phyloP scores from a whole-genome alignment of 179 eudicot genomes.

The Heliamphora pulchella region DNA sequence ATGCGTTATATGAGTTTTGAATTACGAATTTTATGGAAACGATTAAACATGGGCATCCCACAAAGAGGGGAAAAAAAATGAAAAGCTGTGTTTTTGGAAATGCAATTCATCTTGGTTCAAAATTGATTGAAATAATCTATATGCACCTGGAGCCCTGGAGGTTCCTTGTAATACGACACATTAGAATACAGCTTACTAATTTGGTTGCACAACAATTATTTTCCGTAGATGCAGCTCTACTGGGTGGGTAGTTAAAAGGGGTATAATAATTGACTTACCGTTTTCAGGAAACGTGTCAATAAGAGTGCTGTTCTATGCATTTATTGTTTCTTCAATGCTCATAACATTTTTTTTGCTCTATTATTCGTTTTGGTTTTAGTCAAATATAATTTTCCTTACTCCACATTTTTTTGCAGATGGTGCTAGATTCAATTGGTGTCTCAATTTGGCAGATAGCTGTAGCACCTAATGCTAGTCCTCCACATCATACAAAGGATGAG shows the following conservation, averaged over 20 bases:
- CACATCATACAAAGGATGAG: constrained; percentile 17
- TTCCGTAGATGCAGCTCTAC: not conserved
- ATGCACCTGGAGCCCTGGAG: not conserved
- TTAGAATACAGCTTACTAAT: not conserved
- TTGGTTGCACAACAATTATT: not conserved
- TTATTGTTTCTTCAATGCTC: constrained; percentile 3
- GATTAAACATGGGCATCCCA: too few species aligned
- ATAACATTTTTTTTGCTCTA: not conserved
- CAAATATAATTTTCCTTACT: not conserved
- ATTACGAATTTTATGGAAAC: not conserved
- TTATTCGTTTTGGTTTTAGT: not conserved
- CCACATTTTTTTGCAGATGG: constrained; percentile 43
- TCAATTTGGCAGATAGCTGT: constrained; percentile 95
- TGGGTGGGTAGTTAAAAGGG: not conserved
- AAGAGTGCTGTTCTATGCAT: not conserved
- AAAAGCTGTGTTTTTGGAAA: not conserved
- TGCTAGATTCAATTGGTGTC: constrained; percentile 68
- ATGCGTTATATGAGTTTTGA: not conserved
- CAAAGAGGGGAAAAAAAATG: not conserved
- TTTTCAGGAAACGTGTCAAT: not conserved
- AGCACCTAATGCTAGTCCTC: constrained; percentile 29
- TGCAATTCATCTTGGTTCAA: not conserved
- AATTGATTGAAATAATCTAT: not conserved
- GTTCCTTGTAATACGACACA: not conserved
- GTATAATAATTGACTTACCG: not conserved